phyloP scores from a whole-genome alignment of 345 rosid species.

The Citrus hindsii region DNA sequence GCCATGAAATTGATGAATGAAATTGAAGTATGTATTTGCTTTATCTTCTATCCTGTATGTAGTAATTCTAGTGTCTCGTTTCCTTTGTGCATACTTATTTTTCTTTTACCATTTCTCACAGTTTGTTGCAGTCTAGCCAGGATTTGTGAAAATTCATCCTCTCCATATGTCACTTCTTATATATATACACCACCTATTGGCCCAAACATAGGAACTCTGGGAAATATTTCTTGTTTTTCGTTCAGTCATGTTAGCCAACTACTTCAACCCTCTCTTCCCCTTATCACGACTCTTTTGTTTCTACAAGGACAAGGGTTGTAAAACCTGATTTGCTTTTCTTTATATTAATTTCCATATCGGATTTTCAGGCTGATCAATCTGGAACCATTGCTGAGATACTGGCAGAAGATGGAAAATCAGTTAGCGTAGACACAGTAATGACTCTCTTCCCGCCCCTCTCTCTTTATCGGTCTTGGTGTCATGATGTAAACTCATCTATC shows the following conservation, averaged over 20 bases:
- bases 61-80: not conserved
- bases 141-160: not conserved
- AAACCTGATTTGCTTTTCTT: not conserved
- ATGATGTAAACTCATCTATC: not conserved
- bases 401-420: slow-evolving; percentile 85
- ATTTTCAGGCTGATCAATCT: slow-evolving; percentile 79
- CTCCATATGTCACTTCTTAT: not conserved
- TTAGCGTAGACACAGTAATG: slow-evolving; percentile 76
- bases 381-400: slow-evolving; percentile 81
- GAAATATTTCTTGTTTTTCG: not conserved
- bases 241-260: not conserved
- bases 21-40: slow-evolving; percentile 61
- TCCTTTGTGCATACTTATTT: not conserved
- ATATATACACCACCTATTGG: not conserved
- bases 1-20: slow-evolving; percentile 99
- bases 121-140: not conserved
- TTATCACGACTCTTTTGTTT: not conserved
- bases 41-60: slow-evolving; percentile 2
- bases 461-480: not conserved
- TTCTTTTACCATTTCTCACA: not conserved
- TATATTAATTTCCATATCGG: not conserved
- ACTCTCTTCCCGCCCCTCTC: slow-evolving; percentile 5
- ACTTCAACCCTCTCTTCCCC: not conserved
- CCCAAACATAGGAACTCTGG: not conserved
- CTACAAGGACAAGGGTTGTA: too few species aligned